phyloP scores from a whole-genome alignment of 1,284 basidiomycete species.

The Austropuccinia psidii region DNA sequence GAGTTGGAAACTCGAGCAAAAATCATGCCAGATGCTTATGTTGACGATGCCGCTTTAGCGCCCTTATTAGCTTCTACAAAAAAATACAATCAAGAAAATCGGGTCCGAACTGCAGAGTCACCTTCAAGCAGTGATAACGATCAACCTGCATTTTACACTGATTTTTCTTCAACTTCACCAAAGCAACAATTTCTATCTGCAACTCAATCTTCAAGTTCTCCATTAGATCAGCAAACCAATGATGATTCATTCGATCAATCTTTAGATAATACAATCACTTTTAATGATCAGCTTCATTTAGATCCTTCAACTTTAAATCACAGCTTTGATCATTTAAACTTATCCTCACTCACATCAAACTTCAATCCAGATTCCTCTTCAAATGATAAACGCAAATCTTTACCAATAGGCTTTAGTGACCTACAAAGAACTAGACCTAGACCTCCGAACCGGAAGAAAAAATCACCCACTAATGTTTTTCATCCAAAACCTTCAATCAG shows the following conservation, averaged over 20 bases:
- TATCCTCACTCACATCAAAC: not conserved
- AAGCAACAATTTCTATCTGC: not conserved
- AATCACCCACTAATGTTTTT: not conserved
- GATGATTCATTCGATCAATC: not conserved
- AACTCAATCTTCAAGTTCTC: not conserved
- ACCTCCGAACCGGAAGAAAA: slow-evolving; percentile 17
- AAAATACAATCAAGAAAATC: not conserved
- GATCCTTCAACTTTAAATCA: not conserved
- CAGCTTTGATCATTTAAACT: not conserved
- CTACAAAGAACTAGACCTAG: not conserved
- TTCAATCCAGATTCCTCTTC: not conserved
- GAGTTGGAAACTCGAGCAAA: not conserved
- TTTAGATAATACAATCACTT: slow-evolving; percentile 3
- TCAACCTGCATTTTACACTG: not conserved
- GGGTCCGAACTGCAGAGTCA: not conserved
- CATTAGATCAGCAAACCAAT: not conserved
- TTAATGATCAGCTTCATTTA: not conserved
- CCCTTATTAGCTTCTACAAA: not conserved
- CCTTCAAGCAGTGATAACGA: not conserved
- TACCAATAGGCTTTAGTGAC: not conserved
- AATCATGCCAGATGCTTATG: slow-evolving; percentile 3
- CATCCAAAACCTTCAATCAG: not conserved
- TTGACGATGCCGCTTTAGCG: not conserved
- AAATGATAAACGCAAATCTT: not conserved
- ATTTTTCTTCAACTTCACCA: not conserved